Conservation (phyloP, 2,329 filamentous ascomycete genomes). For the Cercospora sp. region DNA sequence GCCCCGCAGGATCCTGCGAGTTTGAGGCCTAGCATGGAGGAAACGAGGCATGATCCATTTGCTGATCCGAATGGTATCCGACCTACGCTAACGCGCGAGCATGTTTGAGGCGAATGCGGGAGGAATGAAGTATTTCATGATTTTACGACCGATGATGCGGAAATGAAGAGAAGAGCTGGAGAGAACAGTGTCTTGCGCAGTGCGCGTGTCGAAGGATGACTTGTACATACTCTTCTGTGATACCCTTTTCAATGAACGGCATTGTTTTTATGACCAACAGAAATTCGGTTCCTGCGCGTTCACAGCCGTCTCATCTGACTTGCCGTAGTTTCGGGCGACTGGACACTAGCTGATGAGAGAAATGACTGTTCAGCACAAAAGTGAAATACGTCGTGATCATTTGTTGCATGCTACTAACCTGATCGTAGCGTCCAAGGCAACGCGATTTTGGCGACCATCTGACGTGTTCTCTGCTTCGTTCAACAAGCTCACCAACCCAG, state of each 20-base stretch:
- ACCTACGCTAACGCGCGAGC: slow-evolving; percentile 51
- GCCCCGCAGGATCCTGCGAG: slow-evolving; percentile 23
- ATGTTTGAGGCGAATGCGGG: slow-evolving; percentile 41
- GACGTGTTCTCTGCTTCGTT: background rate
- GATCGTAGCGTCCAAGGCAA: background rate
- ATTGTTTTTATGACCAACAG: background rate
- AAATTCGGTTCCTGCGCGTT: background rate
- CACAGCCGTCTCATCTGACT: background rate
- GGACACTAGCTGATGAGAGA: slow-evolving; percentile 6
- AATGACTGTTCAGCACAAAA: background rate
- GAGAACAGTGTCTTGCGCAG: background rate
- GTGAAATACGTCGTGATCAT: background rate
- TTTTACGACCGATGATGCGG: background rate
- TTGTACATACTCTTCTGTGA: slow-evolving; percentile 6
- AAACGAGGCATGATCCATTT: slow-evolving; percentile 31
- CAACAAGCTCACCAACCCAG: background rate
- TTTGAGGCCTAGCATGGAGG: slow-evolving; percentile 48
- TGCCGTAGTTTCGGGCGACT: slow-evolving; percentile 11
- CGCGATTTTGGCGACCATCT: background rate
- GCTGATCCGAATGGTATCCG: slow-evolving; percentile 41
- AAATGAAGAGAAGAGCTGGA: background rate
- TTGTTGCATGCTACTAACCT: slow-evolving; percentile 11
- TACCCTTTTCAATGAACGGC: slow-evolving; percentile 4
- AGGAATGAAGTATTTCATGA: background rate
- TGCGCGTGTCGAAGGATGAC: background rate